These are phyloP conservation scores for Vanrija humicola DNA, from an alignment of 1,284 basidiomycete species.

Conservation along the genomic window DNA sequence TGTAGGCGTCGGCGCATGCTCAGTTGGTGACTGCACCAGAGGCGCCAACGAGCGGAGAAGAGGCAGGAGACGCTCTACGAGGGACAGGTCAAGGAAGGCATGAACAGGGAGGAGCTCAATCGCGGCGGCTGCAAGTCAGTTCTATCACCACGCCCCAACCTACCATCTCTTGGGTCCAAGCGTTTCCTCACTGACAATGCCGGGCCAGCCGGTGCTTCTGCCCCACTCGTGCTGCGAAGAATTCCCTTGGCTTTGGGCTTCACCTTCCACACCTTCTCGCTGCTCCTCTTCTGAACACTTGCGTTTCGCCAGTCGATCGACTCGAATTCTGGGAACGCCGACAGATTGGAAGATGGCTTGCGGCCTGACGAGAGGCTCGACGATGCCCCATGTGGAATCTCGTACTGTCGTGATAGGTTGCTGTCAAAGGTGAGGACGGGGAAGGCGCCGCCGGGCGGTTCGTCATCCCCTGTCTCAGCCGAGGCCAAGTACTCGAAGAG, in stretches of 20 bases:
- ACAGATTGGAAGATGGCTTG: slow-evolving; percentile 3
- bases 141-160: neutral
- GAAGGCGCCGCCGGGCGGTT: slow-evolving; percentile 38
- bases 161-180: slow-evolving; percentile 22
- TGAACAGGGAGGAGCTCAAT: slow-evolving; percentile 60
- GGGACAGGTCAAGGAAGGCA: slow-evolving; percentile 66
- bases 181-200: slow-evolving; percentile 14
- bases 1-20: neutral
- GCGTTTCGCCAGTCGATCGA: slow-evolving; percentile 45
- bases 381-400: slow-evolving; percentile 21
- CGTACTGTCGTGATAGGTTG: slow-evolving; percentile 41
- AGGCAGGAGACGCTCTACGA: slow-evolving; percentile 48
- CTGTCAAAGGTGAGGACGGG: slow-evolving; percentile 47
- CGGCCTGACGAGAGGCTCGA: slow-evolving; percentile 10
- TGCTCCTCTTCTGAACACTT: slow-evolving; percentile 22
- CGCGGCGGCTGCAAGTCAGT: slow-evolving; percentile 20
- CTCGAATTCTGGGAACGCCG: slow-evolving; percentile 39
- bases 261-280: slow-evolving; percentile 42
- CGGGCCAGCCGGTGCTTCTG: slow-evolving; percentile 1
- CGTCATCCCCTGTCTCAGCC: slow-evolving; percentile 11
- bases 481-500: slow-evolving; percentile 39
- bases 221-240: slow-evolving; percentile 19
- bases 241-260: slow-evolving; percentile 31
- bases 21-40: slow-evolving; percentile 14
- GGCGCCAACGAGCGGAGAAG: slow-evolving; percentile 36